phyloP scores from a whole-genome alignment of 306 rosid species.

The Inga leiocalycina region DNA sequence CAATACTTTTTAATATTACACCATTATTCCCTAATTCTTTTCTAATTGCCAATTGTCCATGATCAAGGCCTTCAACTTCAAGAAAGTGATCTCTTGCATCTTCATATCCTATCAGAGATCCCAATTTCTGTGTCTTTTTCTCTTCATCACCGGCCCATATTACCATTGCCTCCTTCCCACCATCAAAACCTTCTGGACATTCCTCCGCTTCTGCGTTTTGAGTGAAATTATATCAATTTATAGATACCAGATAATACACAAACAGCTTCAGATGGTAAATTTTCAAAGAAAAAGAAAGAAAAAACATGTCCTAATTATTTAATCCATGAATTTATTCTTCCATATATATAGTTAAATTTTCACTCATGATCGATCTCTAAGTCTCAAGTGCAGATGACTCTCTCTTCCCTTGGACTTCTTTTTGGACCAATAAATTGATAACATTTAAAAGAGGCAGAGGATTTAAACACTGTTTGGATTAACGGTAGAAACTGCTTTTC shows the following conservation, averaged over 20 bases:
- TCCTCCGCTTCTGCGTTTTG: slow-evolving; percentile 35
- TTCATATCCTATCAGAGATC: not conserved
- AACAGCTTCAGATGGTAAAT: not conserved
- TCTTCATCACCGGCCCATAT: not conserved
- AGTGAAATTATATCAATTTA: not conserved
- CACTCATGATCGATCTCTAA: no score
- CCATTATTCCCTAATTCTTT: slow-evolving; percentile 5
- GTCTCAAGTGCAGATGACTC: not conserved
- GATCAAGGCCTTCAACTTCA: not conserved
- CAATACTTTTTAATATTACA: not conserved
- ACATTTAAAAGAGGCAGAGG: not conserved
- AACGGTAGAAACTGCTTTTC: no score
- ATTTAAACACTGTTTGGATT: no score
- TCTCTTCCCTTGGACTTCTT: no score
- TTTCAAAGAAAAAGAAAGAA: not conserved
- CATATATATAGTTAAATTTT: not conserved
- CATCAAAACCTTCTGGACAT: not conserved
- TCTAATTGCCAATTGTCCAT: slow-evolving; percentile 10
- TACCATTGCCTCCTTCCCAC: slow-evolving; percentile 6
- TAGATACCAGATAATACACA: not conserved
- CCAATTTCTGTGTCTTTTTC: not conserved
- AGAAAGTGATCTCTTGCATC: slow-evolving; percentile 6
- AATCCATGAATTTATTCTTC: not conserved
- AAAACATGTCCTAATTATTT: not conserved
- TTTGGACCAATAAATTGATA: not conserved